Percentiles rank a stretch among this genome's conserved stretches.
Evolutionary conservation across 2,329 filamentous ascomycete species (phyloP).

Genomic region (Fusarium sarcochroum): DNA sequence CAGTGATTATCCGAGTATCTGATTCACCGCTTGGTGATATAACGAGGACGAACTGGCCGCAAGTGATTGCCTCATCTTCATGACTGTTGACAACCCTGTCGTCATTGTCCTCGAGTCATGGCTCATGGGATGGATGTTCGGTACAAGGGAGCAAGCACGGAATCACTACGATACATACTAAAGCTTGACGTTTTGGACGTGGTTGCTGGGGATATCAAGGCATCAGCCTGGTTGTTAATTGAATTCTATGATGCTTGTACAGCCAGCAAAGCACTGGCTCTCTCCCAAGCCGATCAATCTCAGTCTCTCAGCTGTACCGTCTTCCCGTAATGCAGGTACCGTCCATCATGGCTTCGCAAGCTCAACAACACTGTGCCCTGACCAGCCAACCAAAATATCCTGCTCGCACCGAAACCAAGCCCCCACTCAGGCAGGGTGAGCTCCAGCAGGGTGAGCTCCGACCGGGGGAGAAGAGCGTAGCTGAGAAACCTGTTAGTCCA

Average conservation of each 20-base stretch:
- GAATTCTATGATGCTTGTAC: neutral
- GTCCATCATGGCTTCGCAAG: slow-evolving; percentile 40
- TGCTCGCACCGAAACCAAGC: slow-evolving; percentile 22
- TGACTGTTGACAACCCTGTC: slow-evolving; percentile 26
- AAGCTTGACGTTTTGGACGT: neutral
- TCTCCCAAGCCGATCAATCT: slow-evolving; percentile 24
- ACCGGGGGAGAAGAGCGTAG: too few species aligned
- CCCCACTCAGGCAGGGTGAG: slow-evolving; percentile 33
- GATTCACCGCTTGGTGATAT: slow-evolving; percentile 24
- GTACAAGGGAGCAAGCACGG: slow-evolving; percentile 27
- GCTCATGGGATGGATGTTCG: slow-evolving; percentile 30
- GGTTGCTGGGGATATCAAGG: too few species aligned
- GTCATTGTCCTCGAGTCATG: slow-evolving; percentile 40
- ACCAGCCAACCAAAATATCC: slow-evolving; percentile 29
- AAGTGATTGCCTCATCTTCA: slow-evolving; percentile 37
- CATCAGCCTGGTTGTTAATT: neutral
- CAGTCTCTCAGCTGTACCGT: slow-evolving; percentile 16
- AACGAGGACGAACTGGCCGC: slow-evolving; percentile 14
- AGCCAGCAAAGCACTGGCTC: neutral
- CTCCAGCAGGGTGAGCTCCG: slow-evolving; percentile 40
- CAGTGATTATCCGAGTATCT: neutral
- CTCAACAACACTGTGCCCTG: slow-evolving; percentile 24
- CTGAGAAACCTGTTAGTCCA: too few species aligned
- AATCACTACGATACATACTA: slow-evolving; percentile 1
- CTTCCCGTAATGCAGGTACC: slow-evolving; percentile 6